A percentile compares a stretch with the other conserved stretches of the same genome.
phyloP scores from a whole-genome alignment of 768 basidiomycete genomes.

The Termitomyces heimii region DNA sequence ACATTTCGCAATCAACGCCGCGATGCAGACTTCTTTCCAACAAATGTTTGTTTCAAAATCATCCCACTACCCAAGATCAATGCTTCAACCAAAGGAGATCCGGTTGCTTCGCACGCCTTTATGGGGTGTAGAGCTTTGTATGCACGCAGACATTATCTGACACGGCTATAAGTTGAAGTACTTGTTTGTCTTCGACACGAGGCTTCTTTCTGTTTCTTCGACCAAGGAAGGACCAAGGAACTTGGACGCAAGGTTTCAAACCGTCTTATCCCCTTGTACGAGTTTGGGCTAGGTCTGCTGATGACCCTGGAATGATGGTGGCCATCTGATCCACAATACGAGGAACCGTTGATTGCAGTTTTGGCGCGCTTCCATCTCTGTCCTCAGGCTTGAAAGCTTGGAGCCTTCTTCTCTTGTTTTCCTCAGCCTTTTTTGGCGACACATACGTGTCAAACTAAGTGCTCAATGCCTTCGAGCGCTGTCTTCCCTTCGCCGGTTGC shows the following conservation, averaged over 20 bases:
- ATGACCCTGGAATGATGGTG: conserved; percentile 15
- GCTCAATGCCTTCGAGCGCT: not conserved
- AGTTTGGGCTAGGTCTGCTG: conserved; percentile 11
- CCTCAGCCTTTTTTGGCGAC: conserved; percentile 9
- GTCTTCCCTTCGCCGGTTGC: conserved; percentile 3
- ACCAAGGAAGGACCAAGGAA: conserved; percentile 5
- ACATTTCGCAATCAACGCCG: not conserved
- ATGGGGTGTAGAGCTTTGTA: not conserved
- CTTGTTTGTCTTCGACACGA: conserved; percentile 8
- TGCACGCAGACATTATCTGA: not conserved
- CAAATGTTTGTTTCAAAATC: not conserved
- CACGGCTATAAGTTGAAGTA: not conserved
- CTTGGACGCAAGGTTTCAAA: not conserved
- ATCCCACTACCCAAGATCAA: not conserved
- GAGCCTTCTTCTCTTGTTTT: conserved; percentile 3
- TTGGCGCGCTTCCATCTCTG: conserved; percentile 4
- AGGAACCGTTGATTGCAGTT: conserved; percentile 7
- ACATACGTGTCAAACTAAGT: not conserved
- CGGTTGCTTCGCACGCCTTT: not conserved
- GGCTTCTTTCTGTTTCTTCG: conserved; percentile 3
- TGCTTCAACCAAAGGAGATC: conserved; percentile 1
- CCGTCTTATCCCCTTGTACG: not conserved
- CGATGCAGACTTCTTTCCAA: no score
- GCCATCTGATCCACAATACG: conserved; percentile 10
- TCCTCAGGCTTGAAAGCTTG: not conserved